Conservation (phyloP, 352 stramenopile genomes). For the Globisporangium radiosum region DNA sequence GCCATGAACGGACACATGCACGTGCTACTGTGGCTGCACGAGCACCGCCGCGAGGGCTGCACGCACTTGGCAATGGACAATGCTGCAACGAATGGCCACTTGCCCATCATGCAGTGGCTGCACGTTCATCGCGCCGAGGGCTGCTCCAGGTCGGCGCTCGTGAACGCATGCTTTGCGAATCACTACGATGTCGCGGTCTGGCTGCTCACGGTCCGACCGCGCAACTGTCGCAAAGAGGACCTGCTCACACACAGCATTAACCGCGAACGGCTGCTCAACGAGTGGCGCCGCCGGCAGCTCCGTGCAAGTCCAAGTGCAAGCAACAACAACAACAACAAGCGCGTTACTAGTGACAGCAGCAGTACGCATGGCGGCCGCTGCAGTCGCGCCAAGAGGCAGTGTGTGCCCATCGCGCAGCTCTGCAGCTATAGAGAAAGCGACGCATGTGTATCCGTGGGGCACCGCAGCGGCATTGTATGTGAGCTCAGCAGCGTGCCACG, state of each 20-base stretch:
- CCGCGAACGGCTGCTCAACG: background rate
- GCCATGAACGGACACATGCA: constrained; percentile 24
- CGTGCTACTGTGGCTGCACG: constrained; percentile 27
- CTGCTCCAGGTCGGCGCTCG: constrained; percentile 61
- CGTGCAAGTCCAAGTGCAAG: background rate
- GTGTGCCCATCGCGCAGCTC: background rate
- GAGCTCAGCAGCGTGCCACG: too few species aligned
- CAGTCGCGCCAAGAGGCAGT: background rate
- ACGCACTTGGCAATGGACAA: constrained; percentile 32
- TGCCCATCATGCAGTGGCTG: constrained; percentile 39
- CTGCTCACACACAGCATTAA: constrained; percentile 5
- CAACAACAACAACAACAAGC: background rate
- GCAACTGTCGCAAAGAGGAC: constrained; percentile 11
- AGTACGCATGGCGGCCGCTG: too few species aligned
- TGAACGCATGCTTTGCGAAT: constrained; percentile 48
- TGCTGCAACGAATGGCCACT: constrained; percentile 30
- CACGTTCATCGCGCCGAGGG: constrained; percentile 46
- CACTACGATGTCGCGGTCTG: constrained; percentile 52
- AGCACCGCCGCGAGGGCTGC: constrained; percentile 28
- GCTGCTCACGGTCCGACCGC: constrained; percentile 21
- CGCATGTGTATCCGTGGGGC: too few species aligned
- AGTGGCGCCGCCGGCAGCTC: constrained; percentile 2
- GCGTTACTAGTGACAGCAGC: background rate
- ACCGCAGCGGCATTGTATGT: too few species aligned
- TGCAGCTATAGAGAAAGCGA: too few species aligned